Conservation (phyloP, 2,329 filamentous ascomycete species). For the Hymenoscyphus fructigenus region DNA sequence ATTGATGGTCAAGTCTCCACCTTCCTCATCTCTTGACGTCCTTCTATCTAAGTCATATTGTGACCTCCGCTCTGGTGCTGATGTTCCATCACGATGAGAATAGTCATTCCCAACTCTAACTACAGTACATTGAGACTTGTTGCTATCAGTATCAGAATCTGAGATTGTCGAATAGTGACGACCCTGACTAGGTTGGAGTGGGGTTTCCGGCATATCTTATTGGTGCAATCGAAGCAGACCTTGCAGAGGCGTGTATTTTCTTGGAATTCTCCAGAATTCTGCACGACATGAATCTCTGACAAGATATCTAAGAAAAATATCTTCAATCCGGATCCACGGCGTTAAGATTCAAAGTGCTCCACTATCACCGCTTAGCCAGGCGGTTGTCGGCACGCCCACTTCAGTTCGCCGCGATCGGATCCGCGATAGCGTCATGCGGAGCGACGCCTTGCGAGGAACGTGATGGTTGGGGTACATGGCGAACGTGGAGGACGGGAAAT, state of each 20-base stretch:
- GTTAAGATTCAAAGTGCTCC: background rate
- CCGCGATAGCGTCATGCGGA: background rate
- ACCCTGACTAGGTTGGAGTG: background rate
- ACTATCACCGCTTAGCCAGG: background rate
- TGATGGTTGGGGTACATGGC: background rate
- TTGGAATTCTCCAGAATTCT: background rate
- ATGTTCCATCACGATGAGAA: background rate
- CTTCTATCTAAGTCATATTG: background rate
- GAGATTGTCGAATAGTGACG: conserved; percentile 7
- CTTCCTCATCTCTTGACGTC: background rate
- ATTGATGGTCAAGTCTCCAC: background rate
- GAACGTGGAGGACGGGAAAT: background rate
- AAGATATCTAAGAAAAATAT: background rate
- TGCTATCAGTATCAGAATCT: conserved; percentile 4
- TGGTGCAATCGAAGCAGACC: background rate
- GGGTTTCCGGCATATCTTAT: conserved; percentile 6
- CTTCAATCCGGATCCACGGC: background rate
- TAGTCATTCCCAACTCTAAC: background rate
- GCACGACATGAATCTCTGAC: background rate
- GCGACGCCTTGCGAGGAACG: background rate
- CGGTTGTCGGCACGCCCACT: background rate
- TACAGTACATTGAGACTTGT: conserved; percentile 5
- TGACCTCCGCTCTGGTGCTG: background rate
- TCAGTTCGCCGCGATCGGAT: background rate
- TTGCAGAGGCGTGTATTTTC: background rate